Base-by-base conservation (phyloP, 148 eudicot species). In the Cornus suecica region DNA sequence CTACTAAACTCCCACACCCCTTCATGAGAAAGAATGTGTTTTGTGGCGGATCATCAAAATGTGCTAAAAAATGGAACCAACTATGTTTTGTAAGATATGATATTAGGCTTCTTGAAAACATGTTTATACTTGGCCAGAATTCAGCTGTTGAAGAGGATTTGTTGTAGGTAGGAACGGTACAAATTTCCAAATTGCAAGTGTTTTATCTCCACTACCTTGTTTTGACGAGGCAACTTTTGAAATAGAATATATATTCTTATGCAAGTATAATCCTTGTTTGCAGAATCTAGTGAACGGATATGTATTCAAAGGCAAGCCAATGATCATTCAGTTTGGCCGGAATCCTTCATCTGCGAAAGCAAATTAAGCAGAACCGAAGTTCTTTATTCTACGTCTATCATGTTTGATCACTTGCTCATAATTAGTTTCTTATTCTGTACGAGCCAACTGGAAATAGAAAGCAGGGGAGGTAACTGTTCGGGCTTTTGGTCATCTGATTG, bases 301-400 rank as follows among this genome's bases (percentile, higher is more conserved):
- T 66, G 92, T 91, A 28, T 92, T 92, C 72, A 95, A 92, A 83
- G 97, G 97, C 75, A 92, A 95, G 85, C 94, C 99, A 52, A 87
- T 95, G 86, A 91, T 95, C 48, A 92, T 95, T 70, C 99, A 95
- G 81, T 95, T 92, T 87, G 97, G 99, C 41, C 84, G 95, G 51
- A 92, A 84, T 77, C 81, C 86, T 42, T 73, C 85, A 15, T 77
- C 90, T 77, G 74, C 86, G 62, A 88, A 88, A 84, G 73, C 63
- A 28, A 82, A 25, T 31, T 77, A 71, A 81, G 76, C 45, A 54
- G 26, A 42, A 5, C 29, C 23, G 28, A 26, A 29, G 65, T 32
- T 10, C 60, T 65, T 24, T 64, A 8, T n/a, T 2, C n/a, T 45
- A 51, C 28, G 4, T 7, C 27, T 68, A 25, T 42, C 28, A 13